Percentiles rank a stretch among this genome's conserved stretches.
Evolutionary conservation across 2,329 filamentous ascomycete species (phyloP).

Genomic region (Fusarium oxysporum): DNA sequence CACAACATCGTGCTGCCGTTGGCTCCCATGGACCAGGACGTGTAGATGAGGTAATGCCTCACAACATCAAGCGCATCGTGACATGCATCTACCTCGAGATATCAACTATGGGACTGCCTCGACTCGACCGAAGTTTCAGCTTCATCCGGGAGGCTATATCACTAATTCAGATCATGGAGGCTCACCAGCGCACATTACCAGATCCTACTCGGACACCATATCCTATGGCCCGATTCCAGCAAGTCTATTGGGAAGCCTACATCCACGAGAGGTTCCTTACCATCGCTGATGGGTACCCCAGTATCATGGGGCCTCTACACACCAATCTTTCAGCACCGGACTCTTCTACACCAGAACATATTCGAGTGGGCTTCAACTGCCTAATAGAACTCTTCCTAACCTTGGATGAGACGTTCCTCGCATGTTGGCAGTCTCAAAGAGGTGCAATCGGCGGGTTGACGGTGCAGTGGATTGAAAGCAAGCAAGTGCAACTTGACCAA

Average conservation of each 20-base stretch:
- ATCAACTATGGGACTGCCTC: slow-evolving; percentile 60
- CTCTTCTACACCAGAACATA: slow-evolving; percentile 49
- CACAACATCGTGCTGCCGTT: slow-evolving; percentile 46
- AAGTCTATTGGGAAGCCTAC: slow-evolving; percentile 67
- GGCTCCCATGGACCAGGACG: slow-evolving; percentile 48
- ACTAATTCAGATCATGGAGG: slow-evolving; percentile 42
- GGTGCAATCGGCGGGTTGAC: slow-evolving; percentile 47
- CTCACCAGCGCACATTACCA: slow-evolving; percentile 29
- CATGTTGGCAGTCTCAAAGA: slow-evolving; percentile 52
- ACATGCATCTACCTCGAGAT: slow-evolving; percentile 66
- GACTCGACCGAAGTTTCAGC: slow-evolving; percentile 61
- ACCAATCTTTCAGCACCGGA: slow-evolving; percentile 49
- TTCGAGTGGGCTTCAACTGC: slow-evolving; percentile 53
- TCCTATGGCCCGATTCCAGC: slow-evolving; percentile 49
- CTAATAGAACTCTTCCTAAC: slow-evolving; percentile 53
- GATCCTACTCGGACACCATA: slow-evolving; percentile 26
- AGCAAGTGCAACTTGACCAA: slow-evolving; percentile 55
- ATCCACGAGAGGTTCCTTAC: slow-evolving; percentile 68
- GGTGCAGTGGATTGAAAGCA: slow-evolving; percentile 55
- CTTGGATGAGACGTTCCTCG: slow-evolving; percentile 54
- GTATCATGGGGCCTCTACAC: slow-evolving; percentile 49
- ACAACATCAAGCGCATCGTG: slow-evolving; percentile 60
- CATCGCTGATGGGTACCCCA: slow-evolving; percentile 60
- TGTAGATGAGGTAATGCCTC: slow-evolving; percentile 53
- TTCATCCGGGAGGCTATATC: slow-evolving; percentile 63